Percentiles rank a stretch among this genome's conserved stretches.
These are phyloP conservation scores for Pythium insidiosum DNA, from an alignment of 352 stramenopile species.

Conservation along the genomic window DNA sequence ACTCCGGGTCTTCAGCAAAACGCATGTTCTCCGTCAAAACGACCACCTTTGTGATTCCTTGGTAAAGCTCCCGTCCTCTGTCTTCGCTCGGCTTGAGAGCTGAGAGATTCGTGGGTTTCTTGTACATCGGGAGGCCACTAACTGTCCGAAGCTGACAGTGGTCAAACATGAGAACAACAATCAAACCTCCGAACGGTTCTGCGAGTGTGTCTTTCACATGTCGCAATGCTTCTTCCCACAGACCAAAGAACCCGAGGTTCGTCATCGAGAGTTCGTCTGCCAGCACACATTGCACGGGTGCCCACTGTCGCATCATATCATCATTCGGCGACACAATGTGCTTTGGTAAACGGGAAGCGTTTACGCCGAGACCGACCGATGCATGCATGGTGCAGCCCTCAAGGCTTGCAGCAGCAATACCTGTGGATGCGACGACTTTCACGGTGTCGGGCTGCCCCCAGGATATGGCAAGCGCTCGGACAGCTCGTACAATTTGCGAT, in stretches of 20 bases:
- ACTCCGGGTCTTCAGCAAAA: conserved; percentile 11
- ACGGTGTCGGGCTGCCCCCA: conserved; percentile 6
- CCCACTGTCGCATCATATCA: conserved; percentile 5
- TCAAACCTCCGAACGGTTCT: conserved; percentile 1
- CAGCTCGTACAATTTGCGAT: conserved; percentile 10
- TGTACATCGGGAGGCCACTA: conserved; percentile 4
- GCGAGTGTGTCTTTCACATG: conserved; percentile 9
- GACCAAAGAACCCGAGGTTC: conserved; percentile 13
- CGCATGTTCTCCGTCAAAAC: conserved; percentile 17
- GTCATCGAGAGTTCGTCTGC: conserved; percentile 19
- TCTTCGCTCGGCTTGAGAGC: background rate
- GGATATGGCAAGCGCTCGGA: background rate
- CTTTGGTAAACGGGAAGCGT: background rate
- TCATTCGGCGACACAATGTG: conserved; percentile 4
- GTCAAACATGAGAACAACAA: conserved; percentile 6
- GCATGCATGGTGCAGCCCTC: conserved; percentile 15
- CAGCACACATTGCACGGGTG: conserved; percentile 10
- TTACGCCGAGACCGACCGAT: conserved; percentile 9
- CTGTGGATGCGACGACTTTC: conserved; percentile 3
- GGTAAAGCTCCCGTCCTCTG: conserved; percentile 3
- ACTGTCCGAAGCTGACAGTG: conserved; percentile 1
- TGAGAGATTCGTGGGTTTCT: background rate
- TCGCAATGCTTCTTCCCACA: conserved; percentile 18
- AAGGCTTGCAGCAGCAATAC: conserved; percentile 13
- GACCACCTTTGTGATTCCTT: conserved; percentile 11